phyloP scores from a whole-genome alignment of 768 basidiomycete genomes.

The Mrakia gelida region DNA sequence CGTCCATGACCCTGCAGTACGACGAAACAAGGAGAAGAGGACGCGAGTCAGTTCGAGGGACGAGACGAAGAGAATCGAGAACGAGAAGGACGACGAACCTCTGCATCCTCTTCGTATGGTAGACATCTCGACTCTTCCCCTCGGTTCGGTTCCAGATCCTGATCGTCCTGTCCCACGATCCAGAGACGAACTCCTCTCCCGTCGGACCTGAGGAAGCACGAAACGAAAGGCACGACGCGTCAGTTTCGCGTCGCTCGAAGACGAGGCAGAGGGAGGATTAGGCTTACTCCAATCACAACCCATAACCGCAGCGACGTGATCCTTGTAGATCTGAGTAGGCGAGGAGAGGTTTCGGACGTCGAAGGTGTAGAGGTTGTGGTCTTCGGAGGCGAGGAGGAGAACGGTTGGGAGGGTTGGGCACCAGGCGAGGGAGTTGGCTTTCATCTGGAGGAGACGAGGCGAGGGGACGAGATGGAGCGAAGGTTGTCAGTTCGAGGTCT shows the following conservation, averaged over 20 bases:
- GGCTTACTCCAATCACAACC: slow-evolving; percentile 79
- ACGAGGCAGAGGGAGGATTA: slow-evolving; percentile 26
- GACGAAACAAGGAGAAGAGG: too few species aligned
- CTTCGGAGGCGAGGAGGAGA: slow-evolving; percentile 91
- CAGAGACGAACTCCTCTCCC: slow-evolving; percentile 90
- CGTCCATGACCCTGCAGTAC: slow-evolving; percentile 81
- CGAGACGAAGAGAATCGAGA: background rate
- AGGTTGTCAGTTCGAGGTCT: background rate
- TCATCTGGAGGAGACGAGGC: slow-evolving; percentile 56
- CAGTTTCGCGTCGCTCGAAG: background rate
- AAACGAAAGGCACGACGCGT: background rate
- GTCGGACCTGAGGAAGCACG: slow-evolving; percentile 54
- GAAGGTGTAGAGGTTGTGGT: slow-evolving; percentile 97
- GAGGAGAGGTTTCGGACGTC: slow-evolving; percentile 78
- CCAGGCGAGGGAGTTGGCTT: slow-evolving; percentile 85
- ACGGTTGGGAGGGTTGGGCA: slow-evolving; percentile 92
- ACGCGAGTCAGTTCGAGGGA: background rate
- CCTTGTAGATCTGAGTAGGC: slow-evolving; percentile 93
- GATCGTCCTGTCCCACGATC: slow-evolving; percentile 92
- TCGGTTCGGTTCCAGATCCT: slow-evolving; percentile 85
- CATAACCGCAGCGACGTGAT: slow-evolving; percentile 94
- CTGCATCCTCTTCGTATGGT: slow-evolving; percentile 99
- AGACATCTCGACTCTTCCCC: slow-evolving; percentile 78
- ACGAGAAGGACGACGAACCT: slow-evolving; percentile 51
- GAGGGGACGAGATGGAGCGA: slow-evolving; percentile 11